These are phyloP conservation scores for Glebionis coronaria DNA, from an alignment of 129 eudicot genomes.

Conservation along the genomic window DNA sequence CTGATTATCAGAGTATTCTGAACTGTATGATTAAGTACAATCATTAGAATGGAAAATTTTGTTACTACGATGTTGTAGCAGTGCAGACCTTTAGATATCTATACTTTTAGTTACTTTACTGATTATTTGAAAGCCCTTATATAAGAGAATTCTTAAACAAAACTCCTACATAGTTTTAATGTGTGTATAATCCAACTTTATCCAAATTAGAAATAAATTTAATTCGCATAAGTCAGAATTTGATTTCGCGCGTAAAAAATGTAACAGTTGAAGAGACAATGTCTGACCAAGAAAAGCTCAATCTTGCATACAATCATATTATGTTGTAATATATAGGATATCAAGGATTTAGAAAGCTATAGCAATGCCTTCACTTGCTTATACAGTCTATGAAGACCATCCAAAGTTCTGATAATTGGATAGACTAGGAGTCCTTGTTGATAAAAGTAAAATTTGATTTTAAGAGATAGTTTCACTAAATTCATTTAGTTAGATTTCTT, in stretches of 20 bases:
- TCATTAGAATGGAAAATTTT: neutral
- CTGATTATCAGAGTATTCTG: neutral
- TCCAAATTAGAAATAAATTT: too few species aligned
- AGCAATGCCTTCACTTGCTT: neutral
- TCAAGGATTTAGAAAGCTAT: constrained; percentile 4
- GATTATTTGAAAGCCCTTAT: neutral
- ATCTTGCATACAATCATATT: constrained; percentile 7
- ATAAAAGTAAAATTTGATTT: too few species aligned
- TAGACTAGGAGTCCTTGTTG: constrained; percentile 1
- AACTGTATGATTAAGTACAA: too few species aligned
- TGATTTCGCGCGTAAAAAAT: neutral
- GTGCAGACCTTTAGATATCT: constrained; percentile 13
- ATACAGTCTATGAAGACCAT: too few species aligned
- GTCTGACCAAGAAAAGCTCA: constrained; percentile 10
- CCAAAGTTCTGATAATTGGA: neutral
- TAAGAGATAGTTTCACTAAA: constrained; percentile 4
- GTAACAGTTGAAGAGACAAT: neutral
- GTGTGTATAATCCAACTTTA: too few species aligned
- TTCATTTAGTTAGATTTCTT: neutral
- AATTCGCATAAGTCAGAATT: neutral
- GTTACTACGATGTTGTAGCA: neutral
- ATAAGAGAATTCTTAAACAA: too few species aligned
- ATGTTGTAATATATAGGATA: constrained; percentile 1
- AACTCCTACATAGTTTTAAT: too few species aligned
- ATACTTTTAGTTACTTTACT: neutral